Evolutionary conservation across 1,284 basidiomycete genomes (phyloP), one percentile per base, ranked within the genome.

Genomic region (Papiliotrema nemorosa): DNA sequence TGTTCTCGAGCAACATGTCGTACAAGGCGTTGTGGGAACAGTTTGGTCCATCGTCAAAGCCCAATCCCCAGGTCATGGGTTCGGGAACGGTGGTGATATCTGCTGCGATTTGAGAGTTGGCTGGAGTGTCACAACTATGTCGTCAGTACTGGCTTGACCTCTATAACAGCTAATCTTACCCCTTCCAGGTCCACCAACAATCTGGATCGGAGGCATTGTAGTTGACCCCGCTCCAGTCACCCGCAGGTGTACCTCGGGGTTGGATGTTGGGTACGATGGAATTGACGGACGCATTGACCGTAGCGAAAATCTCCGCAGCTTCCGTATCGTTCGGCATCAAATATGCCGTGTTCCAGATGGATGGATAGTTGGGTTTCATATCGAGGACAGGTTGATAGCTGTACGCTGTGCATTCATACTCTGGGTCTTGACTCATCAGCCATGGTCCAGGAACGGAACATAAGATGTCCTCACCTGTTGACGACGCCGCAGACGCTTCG

Each of bases 1-100:
- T 73, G 36, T 78, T 63, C 50, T 75, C 53, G 37, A 66, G 44
- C 36, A 80, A 62, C 55, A 69, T 77, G 61, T 80, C 76, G 66
- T 80, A 81, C 50, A 80, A 76, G 0, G 75, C 78, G 47, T 80
- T 78, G 67, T 78, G 76, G 45, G 72, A 71, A 68, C 75, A 77
- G 57, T 76, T 75, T 44, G 75, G 75, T 46, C 76, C 79, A 54
- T 80, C 79, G 57, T 81, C 79, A 50, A 77, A 78, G 3, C 76
- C 76, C 27, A 78, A 66, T 26, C 79, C 79, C 74, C 76, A 81
- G 1, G 78, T 79, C 35, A 67, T 53, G 3, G 79, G 77, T 58
- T 79, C 77, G 12, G 76, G 75, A 24, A 70, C 54, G 12, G 56
- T 67, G 6, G 69, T 68, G 35, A 78, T 57, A 52, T 80, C 78